phyloP scores from a whole-genome alignment of 2,329 filamentous ascomycete genomes.

The Immersiporthe knoxdaviesiana region DNA sequence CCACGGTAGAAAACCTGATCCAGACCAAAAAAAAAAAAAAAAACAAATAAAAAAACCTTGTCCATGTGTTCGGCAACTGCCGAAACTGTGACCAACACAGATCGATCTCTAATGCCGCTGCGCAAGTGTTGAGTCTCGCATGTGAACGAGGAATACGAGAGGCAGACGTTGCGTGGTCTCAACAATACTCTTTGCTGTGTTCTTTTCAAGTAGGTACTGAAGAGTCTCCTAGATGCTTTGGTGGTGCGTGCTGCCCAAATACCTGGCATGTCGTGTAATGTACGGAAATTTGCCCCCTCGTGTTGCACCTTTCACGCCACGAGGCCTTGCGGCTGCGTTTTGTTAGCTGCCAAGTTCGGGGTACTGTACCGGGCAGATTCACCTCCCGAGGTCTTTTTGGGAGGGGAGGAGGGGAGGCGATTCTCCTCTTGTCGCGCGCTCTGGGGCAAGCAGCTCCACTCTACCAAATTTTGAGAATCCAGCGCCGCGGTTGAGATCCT shows the following conservation, averaged over 20 bases:
- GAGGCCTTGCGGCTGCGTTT: not conserved
- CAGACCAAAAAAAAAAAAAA: not conserved
- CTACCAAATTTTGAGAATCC: not conserved
- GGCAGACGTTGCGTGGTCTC: not conserved
- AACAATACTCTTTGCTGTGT: not conserved
- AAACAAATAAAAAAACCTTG: too few relatives aligned
- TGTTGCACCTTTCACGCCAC: not conserved
- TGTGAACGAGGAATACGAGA: not conserved
- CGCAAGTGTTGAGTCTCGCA: not conserved
- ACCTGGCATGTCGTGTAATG: too few relatives aligned
- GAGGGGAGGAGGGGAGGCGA: not conserved
- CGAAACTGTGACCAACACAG: not conserved
- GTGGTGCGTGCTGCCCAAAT: not conserved
- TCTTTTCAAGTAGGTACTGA: not conserved
- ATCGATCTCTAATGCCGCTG: not conserved
- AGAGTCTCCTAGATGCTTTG: not conserved
- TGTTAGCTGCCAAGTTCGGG: conserved; percentile 3
- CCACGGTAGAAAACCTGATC: not conserved
- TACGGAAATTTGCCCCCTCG: not conserved
- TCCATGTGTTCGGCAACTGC: not conserved
- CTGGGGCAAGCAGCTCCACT: not conserved
- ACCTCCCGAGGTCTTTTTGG: not conserved
- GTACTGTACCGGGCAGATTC: not conserved
- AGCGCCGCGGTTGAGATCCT: not conserved
- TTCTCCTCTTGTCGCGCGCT: not conserved